A percentile compares a stretch with the other conserved stretches of the same genome.
Evolutionary conservation across 805 yeast species (phyloP).

Genomic region (Candida xyloterini): DNA sequence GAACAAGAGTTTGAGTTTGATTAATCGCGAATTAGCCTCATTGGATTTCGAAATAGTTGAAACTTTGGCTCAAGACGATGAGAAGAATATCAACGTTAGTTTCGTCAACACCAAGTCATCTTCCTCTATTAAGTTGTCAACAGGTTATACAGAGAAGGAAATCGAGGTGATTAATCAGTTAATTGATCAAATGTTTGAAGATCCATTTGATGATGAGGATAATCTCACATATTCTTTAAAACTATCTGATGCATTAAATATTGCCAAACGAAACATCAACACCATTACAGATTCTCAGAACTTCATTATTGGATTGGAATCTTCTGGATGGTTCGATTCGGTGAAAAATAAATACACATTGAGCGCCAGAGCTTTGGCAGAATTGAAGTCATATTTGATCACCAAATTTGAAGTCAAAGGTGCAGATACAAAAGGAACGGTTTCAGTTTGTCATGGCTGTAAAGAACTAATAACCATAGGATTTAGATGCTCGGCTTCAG

Average conservation of each 20-base stretch:
- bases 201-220: constrained; percentile 23
- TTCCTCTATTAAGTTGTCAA: constrained; percentile 37
- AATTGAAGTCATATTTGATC: constrained; percentile 42
- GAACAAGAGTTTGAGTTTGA: constrained; percentile 14
- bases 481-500: constrained; percentile 33
- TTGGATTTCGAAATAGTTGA: constrained; percentile 40
- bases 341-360: constrained; percentile 34
- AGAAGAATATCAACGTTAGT: constrained; percentile 24
- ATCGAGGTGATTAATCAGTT: constrained; percentile 46
- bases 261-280: constrained; percentile 15
- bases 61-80: constrained; percentile 32
- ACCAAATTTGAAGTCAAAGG: constrained; percentile 40
- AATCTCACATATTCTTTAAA: constrained; percentile 35
- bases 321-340: constrained; percentile 53
- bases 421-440: constrained; percentile 35
- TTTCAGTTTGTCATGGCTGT: constrained; percentile 50
- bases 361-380: constrained; percentile 44
- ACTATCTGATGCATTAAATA: constrained; percentile 36
- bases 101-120: constrained; percentile 39
- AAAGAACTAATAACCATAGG: constrained; percentile 54
- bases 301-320: constrained; percentile 39
- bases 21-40: constrained; percentile 31
- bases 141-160: constrained; percentile 35
- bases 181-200: constrained; percentile 38
- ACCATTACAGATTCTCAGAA: constrained; percentile 35